A percentile compares a stretch with the other conserved stretches of the same genome.
Evolutionary conservation across 495 filamentous ascomycete genomes (phyloP).

Genomic region (Jackrogersella minutella): DNA sequence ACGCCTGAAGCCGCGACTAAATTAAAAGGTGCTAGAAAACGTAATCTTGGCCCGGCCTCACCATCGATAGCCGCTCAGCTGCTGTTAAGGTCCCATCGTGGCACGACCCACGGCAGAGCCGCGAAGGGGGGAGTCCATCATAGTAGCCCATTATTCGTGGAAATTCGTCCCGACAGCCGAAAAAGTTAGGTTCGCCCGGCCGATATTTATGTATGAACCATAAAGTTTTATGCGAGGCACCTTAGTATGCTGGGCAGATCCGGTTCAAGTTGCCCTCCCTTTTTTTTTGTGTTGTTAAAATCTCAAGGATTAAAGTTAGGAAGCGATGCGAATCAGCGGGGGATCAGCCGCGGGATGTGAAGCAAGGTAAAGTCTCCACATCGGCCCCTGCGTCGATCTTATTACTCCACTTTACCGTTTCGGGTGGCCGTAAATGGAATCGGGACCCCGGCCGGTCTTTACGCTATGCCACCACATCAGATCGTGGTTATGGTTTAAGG

Average conservation of each 20-base stretch:
- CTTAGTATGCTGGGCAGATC: neutral
- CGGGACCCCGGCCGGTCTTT: conserved; percentile 4
- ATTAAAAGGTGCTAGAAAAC: conserved; percentile 24
- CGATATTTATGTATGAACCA: neutral
- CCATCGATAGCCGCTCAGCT: conserved; percentile 27
- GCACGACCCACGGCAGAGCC: conserved; percentile 29
- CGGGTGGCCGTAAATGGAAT: conserved; percentile 32
- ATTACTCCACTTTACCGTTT: conserved; percentile 32
- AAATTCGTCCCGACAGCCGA: conserved; percentile 8
- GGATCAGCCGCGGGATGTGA: conserved; percentile 30
- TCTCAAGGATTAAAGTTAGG: neutral
- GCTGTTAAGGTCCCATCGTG: conserved; percentile 12
- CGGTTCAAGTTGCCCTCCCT: conserved; percentile 30
- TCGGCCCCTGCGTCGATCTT: conserved; percentile 32
- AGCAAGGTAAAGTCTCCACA: conserved; percentile 7
- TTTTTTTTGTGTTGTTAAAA: neutral
- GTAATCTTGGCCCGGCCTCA: conserved; percentile 21
- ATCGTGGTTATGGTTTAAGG: neutral
- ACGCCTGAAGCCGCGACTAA: conserved; percentile 19
- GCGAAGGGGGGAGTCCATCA: conserved; percentile 19
- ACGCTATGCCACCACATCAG: neutral
- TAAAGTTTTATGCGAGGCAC: conserved; percentile 8
- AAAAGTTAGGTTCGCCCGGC: too few species aligned
- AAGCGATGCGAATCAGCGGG: conserved; percentile 28
- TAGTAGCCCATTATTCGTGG: conserved; percentile 8